A percentile compares a stretch with the other conserved stretches of the same genome.
Evolutionary conservation across 495 filamentous ascomycete genomes (phyloP).

Genomic region (Neurospora africana): DNA sequence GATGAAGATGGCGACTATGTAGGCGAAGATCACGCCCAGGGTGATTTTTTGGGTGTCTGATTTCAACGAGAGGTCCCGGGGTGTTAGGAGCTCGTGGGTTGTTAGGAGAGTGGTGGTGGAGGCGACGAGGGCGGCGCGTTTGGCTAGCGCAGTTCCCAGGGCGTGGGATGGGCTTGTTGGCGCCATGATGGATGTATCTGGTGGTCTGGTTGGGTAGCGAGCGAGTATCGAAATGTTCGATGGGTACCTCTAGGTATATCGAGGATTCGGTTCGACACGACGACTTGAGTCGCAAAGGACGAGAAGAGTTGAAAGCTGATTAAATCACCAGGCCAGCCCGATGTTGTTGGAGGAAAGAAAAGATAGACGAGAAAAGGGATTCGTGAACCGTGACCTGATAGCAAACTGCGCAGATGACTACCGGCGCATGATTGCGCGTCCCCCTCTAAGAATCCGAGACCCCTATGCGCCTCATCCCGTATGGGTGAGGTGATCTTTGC

Average conservation of each 20-base stretch:
- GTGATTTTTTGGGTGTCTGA: conserved; percentile 63
- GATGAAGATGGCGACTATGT: conserved; percentile 63
- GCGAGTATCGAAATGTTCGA: neutral
- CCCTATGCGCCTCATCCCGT: neutral
- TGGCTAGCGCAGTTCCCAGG: neutral
- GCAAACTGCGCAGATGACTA: neutral
- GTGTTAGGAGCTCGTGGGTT: neutral
- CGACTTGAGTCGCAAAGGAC: neutral
- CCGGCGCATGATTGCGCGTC: neutral
- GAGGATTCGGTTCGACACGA: neutral
- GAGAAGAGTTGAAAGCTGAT: neutral
- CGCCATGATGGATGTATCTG: neutral
- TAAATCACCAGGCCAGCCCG: neutral
- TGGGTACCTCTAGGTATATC: too few relatives aligned
- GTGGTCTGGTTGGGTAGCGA: too few relatives aligned
- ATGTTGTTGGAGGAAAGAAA: neutral
- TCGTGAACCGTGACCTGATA: neutral
- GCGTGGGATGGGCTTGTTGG: neutral
- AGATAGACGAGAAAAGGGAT: neutral
- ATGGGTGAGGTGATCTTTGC: neutral
- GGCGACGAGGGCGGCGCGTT: neutral
- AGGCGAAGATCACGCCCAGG: conserved; percentile 50
- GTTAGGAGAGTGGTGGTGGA: neutral
- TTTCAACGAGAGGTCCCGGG: conserved; percentile 47
- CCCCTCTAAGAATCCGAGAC: neutral